Conservation (phyloP, 139 green algal species). For the Penium margaritaceum region DNA sequence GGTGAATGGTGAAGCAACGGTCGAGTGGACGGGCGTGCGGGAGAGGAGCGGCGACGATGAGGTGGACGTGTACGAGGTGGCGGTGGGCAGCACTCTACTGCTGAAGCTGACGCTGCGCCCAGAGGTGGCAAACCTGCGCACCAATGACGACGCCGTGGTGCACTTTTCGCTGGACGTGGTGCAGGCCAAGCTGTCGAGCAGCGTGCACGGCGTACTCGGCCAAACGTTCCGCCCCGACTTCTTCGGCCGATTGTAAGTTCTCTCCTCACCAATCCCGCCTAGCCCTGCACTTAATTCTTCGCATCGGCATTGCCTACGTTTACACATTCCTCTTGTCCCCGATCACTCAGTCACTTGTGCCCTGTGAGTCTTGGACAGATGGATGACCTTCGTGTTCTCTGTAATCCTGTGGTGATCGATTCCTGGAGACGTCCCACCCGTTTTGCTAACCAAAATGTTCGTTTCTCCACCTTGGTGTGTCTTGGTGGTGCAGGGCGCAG, state of each 20-base stretch:
- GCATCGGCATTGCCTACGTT: not conserved
- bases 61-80: conserved; percentile 1
- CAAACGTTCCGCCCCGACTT: conserved; percentile 21
- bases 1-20: not conserved
- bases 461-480: not conserved
- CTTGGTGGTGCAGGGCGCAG: not conserved
- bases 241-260: not conserved
- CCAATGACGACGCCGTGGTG: not conserved
- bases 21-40: not conserved
- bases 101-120: not conserved
- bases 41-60: not conserved
- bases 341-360: not conserved
- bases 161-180: not conserved
- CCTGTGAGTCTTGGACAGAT: not conserved
- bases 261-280: too few species aligned
- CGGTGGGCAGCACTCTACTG: not conserved
- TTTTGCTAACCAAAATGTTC: too few species aligned
- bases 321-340: not conserved
- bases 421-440: too few species aligned
- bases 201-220: conserved; percentile 6
- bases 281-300: not conserved
- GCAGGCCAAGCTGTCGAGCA: not conserved
- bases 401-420: too few species aligned
- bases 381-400: too few species aligned
- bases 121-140: conserved; percentile 4